Conservation (phyloP, 306 rosid genomes). For the Psophocarpus tetragonolobus region DNA sequence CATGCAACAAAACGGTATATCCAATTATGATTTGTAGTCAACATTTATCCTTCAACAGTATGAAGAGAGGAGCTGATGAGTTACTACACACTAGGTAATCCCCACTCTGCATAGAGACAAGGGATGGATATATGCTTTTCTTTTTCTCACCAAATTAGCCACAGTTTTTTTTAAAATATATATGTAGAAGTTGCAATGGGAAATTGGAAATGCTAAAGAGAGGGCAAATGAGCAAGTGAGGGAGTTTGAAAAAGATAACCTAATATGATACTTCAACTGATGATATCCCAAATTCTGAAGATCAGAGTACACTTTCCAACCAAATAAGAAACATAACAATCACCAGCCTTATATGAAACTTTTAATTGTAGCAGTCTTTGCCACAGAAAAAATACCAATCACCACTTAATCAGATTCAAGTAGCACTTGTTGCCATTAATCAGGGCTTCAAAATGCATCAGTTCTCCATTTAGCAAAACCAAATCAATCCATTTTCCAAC, state of each 20-base stretch:
- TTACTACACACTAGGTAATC: background rate
- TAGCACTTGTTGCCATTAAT: conserved; percentile 3
- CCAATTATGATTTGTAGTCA: background rate
- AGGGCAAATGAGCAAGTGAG: background rate
- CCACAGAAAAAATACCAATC: background rate
- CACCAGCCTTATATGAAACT: background rate
- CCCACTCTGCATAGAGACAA: background rate
- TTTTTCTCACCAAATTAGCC: background rate
- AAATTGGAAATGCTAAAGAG: background rate
- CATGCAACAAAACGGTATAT: background rate
- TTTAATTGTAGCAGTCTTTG: background rate
- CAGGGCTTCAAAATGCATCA: background rate
- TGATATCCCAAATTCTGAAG: background rate
- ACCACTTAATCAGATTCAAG: conserved; percentile 9
- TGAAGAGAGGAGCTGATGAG: background rate
- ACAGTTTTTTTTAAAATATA: background rate
- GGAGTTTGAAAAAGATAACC: background rate
- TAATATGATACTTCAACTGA: background rate
- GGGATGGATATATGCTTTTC: background rate
- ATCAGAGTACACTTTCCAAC: background rate
- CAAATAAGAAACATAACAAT: background rate
- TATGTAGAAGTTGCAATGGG: background rate
- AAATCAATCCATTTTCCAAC: background rate
- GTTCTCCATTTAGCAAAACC: background rate
- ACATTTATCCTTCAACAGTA: background rate